phyloP scores from a whole-genome alignment of 2,329 filamentous ascomycete genomes.

The Cladosporium sp. region DNA sequence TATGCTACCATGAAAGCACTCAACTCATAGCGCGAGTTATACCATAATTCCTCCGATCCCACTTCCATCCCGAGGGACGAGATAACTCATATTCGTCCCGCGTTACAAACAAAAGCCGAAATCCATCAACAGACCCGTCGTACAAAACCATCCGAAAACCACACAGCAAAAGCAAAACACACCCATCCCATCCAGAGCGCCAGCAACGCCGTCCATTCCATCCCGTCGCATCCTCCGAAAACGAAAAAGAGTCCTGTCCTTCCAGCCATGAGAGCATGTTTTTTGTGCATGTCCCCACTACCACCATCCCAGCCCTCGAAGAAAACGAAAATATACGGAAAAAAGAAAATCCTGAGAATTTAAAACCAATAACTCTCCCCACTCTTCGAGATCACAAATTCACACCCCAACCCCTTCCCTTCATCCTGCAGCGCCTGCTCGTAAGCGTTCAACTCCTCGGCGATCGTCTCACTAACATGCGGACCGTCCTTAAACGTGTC shows the following conservation, averaged over 20 bases:
- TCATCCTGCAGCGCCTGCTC: constrained; percentile 52
- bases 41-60: neutral
- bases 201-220: neutral
- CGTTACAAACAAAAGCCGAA: neutral
- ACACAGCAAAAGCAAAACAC: neutral
- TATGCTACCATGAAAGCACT: neutral
- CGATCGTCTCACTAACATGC: constrained; percentile 64
- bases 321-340: neutral
- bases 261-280: neutral
- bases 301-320: neutral
- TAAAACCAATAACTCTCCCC: constrained; percentile 62
- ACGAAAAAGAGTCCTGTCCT: neutral
- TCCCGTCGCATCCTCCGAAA: too few relatives aligned
- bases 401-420: constrained; percentile 70
- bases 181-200: neutral
- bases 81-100: neutral
- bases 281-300: neutral
- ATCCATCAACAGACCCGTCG: neutral
- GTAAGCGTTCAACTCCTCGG: constrained; percentile 67
- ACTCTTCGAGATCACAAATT: constrained; percentile 70
- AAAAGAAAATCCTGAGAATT: constrained; percentile 14
- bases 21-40: neutral
- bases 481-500: constrained; percentile 76
- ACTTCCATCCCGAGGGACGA: neutral
- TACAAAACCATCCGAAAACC: neutral